phyloP scores from a whole-genome alignment of 106 monocot species.

The Dendrobium chrysotoxum region DNA sequence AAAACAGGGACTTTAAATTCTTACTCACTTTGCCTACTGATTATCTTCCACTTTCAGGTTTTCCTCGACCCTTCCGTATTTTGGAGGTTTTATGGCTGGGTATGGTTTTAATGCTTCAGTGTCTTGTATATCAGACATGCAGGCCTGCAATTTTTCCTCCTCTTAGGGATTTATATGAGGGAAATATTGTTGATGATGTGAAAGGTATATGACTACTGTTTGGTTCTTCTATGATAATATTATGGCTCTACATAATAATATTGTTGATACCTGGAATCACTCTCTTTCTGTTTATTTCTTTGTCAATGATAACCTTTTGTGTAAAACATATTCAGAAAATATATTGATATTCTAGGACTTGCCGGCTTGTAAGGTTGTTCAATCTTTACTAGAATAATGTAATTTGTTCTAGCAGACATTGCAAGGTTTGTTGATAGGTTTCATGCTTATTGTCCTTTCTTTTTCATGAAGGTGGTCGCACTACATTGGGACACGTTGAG shows the following conservation, averaged over 20 bases:
- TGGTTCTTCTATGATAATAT: not conserved
- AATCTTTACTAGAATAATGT: not conserved
- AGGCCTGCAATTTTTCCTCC: slow-evolving; percentile 75
- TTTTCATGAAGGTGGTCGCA: slow-evolving; percentile 3
- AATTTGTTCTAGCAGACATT: not conserved
- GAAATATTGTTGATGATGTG: slow-evolving; percentile 28
- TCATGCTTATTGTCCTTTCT: not conserved
- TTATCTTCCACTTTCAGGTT: slow-evolving; percentile 95
- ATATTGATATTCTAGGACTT: not conserved
- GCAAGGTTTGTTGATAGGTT: not conserved
- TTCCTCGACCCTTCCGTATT: slow-evolving; percentile 3
- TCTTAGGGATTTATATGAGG: slow-evolving; percentile 45
- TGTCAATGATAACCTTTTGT: not conserved
- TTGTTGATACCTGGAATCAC: not conserved
- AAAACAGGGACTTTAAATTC: slow-evolving; percentile 84
- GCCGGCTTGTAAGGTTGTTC: not conserved
- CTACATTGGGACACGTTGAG: slow-evolving; percentile 20
- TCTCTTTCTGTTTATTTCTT: not conserved
- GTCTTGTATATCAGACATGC: slow-evolving; percentile 44
- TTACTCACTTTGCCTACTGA: slow-evolving; percentile 76
- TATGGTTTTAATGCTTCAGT: slow-evolving; percentile 1
- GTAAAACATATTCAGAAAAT: not conserved
- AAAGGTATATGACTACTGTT: slow-evolving; percentile 1
- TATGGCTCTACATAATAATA: not conserved
- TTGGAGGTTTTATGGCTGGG: not conserved